These are phyloP conservation scores for Clathrospora elynae DNA, from an alignment of 2,329 filamentous ascomycete genomes.

Conservation along the genomic window DNA sequence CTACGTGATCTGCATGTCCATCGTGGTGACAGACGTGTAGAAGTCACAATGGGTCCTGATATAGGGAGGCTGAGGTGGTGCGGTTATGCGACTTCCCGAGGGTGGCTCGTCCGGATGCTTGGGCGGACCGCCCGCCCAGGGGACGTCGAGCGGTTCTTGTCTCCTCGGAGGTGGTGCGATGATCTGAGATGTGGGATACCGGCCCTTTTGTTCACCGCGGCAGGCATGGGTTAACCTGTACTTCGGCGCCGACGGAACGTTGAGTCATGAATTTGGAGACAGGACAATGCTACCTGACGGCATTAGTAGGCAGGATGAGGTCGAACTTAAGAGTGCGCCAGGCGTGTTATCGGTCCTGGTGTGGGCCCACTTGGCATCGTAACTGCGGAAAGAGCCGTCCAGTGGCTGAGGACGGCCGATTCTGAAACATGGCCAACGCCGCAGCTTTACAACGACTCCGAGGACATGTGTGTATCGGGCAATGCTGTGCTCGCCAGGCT, in stretches of 20 bases:
- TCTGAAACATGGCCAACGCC: conserved; percentile 10
- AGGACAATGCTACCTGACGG: not conserved
- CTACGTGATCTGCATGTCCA: conserved; percentile 5
- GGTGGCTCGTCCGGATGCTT: not conserved
- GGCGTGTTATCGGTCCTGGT: not conserved
- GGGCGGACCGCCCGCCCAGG: not conserved
- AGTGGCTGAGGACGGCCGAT: not conserved
- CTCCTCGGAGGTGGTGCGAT: too few species aligned
- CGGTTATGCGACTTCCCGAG: conserved; percentile 2
- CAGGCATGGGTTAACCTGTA: not conserved
- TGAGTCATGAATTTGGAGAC: not conserved
- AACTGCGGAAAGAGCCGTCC: conserved; percentile 20
- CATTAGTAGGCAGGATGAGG: not conserved
- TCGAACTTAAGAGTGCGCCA: conserved; percentile 4
- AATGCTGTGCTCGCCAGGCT: conserved; percentile 8
- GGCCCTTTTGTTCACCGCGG: conserved; percentile 1
- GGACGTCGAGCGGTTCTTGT: not conserved
- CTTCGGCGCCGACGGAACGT: conserved; percentile 2
- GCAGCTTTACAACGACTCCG: not conserved
- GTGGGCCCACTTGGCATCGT: conserved; percentile 13
- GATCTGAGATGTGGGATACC: too few species aligned
- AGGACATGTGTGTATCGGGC: not conserved
- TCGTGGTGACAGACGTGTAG: conserved; percentile 5
- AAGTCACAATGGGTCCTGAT: conserved; percentile 3
- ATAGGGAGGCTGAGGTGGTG: conserved; percentile 7